Evolutionary conservation across 306 rosid genomes (phyloP), one percentile per base, ranked within the genome.

Genomic region (Pueraria montana): DNA sequence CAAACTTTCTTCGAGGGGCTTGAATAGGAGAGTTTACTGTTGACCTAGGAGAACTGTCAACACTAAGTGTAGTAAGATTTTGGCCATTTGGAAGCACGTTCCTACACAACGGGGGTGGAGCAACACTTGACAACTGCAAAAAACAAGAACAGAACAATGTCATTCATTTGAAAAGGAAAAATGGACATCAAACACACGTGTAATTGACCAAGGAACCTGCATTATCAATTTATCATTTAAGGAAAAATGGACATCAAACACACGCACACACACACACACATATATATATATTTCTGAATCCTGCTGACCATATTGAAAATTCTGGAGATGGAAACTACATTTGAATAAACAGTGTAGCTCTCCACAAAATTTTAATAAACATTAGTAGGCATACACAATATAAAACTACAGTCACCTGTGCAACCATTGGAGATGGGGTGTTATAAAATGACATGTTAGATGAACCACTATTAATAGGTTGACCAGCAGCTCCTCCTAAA

Each of bases 1-100:
- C 97, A 87, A 93, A 92, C 90, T 95, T 95, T 83, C 97, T 88
- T 87, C 98, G 87, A 61, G 96, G 95, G 17, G 97, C 94, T 89
- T 93, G 98, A 72, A 92, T 81, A 52, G 89, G 87, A 74, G 98
- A 73, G 88, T 89, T 93, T 42, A 91, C 87, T 49, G 91, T 91
- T 81, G 98, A 93, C 88, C 91, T 95, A 30, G 92, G 87, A 74
- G 93, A 89, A 88, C 90, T 87, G 49, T 95, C 98, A 77, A 85
- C 81, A 81, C 82, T 80, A 84, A 85, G 84, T 17, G 92, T 66
- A 82, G 84, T 86, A 62, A 87, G 81, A 81, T 84, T 92, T 84
- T 88, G 94, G 50, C 93, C 94, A 77, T 93, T 91, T 80, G 87
- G 92, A 84, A 82, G 85, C 42, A 83, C 62, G 81, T 91, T 91